These are phyloP conservation scores for Podaxis sp. DNA, from an alignment of 768 basidiomycete species.

Conservation along the genomic window DNA sequence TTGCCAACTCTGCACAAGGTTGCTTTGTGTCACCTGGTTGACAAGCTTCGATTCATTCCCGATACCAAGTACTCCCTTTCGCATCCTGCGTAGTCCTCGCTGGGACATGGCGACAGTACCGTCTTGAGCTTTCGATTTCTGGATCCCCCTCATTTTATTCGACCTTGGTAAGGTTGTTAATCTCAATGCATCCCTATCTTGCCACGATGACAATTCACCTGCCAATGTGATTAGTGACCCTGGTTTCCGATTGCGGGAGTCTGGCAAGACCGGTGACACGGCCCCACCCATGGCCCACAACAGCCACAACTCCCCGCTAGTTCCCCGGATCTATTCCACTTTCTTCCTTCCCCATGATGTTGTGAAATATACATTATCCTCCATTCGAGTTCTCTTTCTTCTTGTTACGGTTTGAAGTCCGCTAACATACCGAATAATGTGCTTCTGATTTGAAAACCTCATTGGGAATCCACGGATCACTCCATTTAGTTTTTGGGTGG, in stretches of 20 bases:
- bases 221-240: background rate
- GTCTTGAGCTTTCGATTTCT: background rate
- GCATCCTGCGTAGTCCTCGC: background rate
- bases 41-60: conserved; percentile 7
- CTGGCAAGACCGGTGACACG: background rate
- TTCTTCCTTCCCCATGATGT: conserved; percentile 3
- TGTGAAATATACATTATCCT: background rate
- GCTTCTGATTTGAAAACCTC: conserved; percentile 16
- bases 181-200: background rate
- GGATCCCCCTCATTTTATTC: background rate
- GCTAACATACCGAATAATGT: background rate
- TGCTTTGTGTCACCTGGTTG: background rate
- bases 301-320: background rate
- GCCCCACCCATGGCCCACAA: background rate
- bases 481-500: conserved; percentile 23
- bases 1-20: conserved; percentile 10
- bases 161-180: background rate
- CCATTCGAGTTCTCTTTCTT: background rate
- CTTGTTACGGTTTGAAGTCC: background rate
- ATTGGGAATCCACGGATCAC: conserved; percentile 36
- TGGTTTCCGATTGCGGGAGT: conserved; percentile 14
- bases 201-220: background rate
- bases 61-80: background rate
- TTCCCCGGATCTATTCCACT: conserved; percentile 5
- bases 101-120: background rate